Conservation (phyloP, 2,329 filamentous ascomycete genomes). For the Aspergillus fischeri region DNA sequence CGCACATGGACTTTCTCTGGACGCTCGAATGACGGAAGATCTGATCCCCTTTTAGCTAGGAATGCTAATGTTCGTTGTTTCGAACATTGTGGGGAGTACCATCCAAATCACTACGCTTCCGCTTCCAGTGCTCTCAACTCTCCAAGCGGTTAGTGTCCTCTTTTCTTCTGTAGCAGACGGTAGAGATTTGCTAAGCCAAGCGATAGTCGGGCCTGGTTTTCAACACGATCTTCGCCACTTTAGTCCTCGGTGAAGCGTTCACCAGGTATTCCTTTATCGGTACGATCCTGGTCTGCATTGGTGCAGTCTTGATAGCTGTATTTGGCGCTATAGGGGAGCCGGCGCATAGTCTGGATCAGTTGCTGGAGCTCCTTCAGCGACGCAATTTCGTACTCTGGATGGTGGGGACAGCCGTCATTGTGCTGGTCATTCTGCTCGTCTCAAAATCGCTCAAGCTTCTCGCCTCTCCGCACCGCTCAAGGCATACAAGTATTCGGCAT, state of each 20-base stretch:
- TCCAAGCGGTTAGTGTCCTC: slow-evolving; percentile 65
- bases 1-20: not conserved
- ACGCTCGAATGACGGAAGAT: slow-evolving; percentile 13
- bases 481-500: slow-evolving; percentile 42
- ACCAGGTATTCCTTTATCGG: slow-evolving; percentile 89
- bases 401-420: slow-evolving; percentile 69
- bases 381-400: slow-evolving; percentile 85
- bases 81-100: slow-evolving; percentile 89
- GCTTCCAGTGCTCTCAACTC: slow-evolving; percentile 85
- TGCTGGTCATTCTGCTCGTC: slow-evolving; percentile 62
- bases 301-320: slow-evolving; percentile 85
- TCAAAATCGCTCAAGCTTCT: slow-evolving; percentile 45
- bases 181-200: slow-evolving; percentile 8
- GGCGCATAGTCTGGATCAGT: slow-evolving; percentile 78
- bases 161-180: not conserved
- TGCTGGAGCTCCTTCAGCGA: slow-evolving; percentile 70
- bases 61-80: slow-evolving; percentile 94
- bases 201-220: slow-evolving; percentile 81
- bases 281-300: slow-evolving; percentile 79
- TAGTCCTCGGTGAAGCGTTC: slow-evolving; percentile 90
- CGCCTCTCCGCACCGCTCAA: slow-evolving; percentile 29
- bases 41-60: slow-evolving; percentile 53
- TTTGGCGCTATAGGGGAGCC: slow-evolving; percentile 94
- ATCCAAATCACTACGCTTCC: slow-evolving; percentile 97
- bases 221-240: slow-evolving; percentile 94